Base-by-base conservation (phyloP, 2,329 filamentous ascomycete genomes). In the Aspergillus carbonarius region DNA sequence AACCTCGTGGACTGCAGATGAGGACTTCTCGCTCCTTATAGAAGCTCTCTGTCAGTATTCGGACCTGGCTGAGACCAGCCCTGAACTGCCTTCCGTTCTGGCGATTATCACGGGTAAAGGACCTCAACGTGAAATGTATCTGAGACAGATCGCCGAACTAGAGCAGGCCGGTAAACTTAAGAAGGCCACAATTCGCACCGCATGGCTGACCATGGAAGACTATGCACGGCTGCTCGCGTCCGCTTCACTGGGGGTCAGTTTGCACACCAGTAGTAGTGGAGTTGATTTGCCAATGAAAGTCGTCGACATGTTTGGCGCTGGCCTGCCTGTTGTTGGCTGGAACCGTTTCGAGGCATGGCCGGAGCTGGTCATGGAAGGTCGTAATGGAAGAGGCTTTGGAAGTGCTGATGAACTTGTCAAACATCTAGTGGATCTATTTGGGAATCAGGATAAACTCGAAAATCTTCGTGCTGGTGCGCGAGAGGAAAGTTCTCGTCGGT, bases 231-330 rank as follows among this genome's bases (percentile, higher is more conserved):
- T 99, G 4, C 85, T 99, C 30, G 90, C 89, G 10, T 88, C 88
- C 46, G 92, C 95, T 3, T 93, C 97, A 68, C 80, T 99, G 0
- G 95, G 95, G 9, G 86, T 99, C 23, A 96, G 91, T 57, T 80
- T 99, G 25, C 95, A 99, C 78, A 96, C 87, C 64, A 97, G 92
- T 13, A 96, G 90, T 65, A 96, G 92, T 2, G 95, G 95, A 1
- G 92, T 99, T 0, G 95, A 99, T 75, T 80, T 99, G 18, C 95
- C 95, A 0, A 99, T 99, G 95, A 99, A 99, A 77, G 92, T 99
- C 1, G 93, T 99, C 13, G 95, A 99, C 73, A 97, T 99, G 93
- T 98, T 99, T 73, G 95, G 95, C 2, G 90, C 93, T 0, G 95
- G 93, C 0, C 79, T 99, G 27, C 95, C 95, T 0, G 95, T 99